phyloP scores from a whole-genome alignment of 805 yeast genomes.

The Wickerhamiella nectarea region DNA sequence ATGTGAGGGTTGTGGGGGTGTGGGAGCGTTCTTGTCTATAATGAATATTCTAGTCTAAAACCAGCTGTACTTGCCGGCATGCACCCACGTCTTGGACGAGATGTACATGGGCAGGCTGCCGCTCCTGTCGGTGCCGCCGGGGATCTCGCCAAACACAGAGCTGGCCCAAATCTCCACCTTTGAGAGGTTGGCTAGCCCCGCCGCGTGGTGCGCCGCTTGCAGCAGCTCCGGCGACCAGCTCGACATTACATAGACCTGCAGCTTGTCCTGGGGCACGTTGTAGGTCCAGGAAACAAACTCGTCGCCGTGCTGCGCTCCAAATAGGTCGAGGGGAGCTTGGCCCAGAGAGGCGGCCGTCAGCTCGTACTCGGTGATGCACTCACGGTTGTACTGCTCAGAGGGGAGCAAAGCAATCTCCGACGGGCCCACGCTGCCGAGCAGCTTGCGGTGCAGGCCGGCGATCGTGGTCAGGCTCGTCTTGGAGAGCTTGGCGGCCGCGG shows the following conservation, averaged over 20 bases:
- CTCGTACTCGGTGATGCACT: background rate
- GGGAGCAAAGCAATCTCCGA: background rate
- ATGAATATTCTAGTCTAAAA: background rate
- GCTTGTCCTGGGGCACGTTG: background rate
- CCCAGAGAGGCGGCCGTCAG: background rate
- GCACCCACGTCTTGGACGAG: conserved; percentile 2
- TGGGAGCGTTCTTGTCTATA: no score
- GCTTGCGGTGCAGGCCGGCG: background rate
- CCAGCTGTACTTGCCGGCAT: conserved; percentile 9
- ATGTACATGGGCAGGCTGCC: conserved; percentile 6
- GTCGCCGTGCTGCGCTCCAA: background rate
- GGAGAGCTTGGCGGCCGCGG: background rate
- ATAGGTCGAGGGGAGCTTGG: background rate
- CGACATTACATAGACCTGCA: background rate
- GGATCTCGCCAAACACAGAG: background rate
- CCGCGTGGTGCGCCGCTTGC: background rate
- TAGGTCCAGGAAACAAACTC: background rate
- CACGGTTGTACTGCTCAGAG: background rate
- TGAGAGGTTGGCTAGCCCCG: background rate
- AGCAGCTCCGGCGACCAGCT: background rate
- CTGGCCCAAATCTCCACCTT: background rate
- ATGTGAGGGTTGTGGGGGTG: background rate
- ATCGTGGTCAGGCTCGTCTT: background rate
- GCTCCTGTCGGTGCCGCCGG: background rate
- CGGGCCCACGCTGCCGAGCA: background rate